Evolutionary conservation across 2,329 filamentous ascomycete genomes (phyloP), one percentile per base, ranked within the genome.

Genomic region (Tothia fuscella): DNA sequence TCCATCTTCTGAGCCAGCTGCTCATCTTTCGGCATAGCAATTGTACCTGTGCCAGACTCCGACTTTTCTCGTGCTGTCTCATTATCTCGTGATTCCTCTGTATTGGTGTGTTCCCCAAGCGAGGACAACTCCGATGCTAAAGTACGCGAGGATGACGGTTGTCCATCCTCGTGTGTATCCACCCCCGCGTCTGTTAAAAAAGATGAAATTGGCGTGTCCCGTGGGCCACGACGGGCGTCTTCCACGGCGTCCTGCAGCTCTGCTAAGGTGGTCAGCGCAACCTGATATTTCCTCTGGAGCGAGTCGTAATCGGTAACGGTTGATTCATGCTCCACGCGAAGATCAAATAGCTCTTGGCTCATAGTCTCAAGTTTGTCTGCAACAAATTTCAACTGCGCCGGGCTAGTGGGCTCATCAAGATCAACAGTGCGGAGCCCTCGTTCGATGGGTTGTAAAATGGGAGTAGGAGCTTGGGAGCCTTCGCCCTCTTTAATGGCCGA

Each of bases 91-190:
- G 48, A 51, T 42, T 57, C 56, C 33, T 48, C 53, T 40, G 51
- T 52, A 54, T 56, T 59, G 52, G 50, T 59, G 56, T 82, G 84
- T 55, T 82, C 82, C 73, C 82, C 76, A 68, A 76, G 85, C 60
- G 82, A 93, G 55, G 85, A 93, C 59, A 94, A 74, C 66, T 96
- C 91, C 65, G 86, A 91, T 50, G 86, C 95, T 52, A 95, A 80
- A 56, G 87, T 94, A 61, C 81, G 86, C 67, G 86, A 88, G 55
- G 83, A 88, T 62, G 82, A 84, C 56, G 68, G 71, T 63, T 76
- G 76, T 71, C 67, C 71, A 67, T 78, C 73, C 65, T 87, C 59
- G 57, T 78, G 80, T 64, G 74, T 80, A 4, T 17, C 25, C 55
- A 78, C 76, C 64, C 76, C 78, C 53, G 71, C 68, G 56, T 87